A percentile compares a stretch with the other conserved stretches of the same genome.
Evolutionary conservation across 208 protist genomes (phyloP).

Genomic region (Crithidia acanthocephali): DNA sequence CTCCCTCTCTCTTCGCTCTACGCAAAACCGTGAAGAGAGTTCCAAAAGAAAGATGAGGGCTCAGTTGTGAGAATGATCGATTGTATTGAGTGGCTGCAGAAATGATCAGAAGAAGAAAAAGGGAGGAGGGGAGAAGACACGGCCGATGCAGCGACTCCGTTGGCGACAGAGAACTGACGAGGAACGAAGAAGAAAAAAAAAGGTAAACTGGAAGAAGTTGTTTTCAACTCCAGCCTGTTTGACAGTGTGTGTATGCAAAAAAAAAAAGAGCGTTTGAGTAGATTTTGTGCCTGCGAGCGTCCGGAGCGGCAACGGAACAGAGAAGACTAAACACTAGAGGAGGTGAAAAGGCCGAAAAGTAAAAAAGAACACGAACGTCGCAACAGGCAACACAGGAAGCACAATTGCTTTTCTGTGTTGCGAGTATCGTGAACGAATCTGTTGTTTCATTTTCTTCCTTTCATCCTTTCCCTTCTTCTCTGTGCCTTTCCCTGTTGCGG

Average conservation of each 20-base stretch:
- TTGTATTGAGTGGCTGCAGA: too few species aligned
- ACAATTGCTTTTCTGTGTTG: too few species aligned
- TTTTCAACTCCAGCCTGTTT: too few species aligned
- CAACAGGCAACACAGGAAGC: slow-evolving; percentile 6
- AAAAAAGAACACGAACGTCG: neutral
- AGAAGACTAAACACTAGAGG: slow-evolving; percentile 6
- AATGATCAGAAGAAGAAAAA: too few species aligned
- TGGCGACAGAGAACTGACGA: neutral
- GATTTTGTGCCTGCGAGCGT: slow-evolving; percentile 8
- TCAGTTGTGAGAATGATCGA: too few species aligned
- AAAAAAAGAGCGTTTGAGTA: slow-evolving; percentile 11
- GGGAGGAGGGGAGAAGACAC: too few species aligned
- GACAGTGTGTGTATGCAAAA: neutral
- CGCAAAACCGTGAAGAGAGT: too few species aligned
- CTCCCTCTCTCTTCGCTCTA: too few species aligned
- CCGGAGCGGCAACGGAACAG: neutral
- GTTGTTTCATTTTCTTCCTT: neutral
- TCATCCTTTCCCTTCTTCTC: neutral
- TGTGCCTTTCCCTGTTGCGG: neutral
- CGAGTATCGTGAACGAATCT: neutral
- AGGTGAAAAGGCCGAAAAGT: neutral
- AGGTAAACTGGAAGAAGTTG: too few species aligned
- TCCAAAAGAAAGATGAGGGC: too few species aligned
- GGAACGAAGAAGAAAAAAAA: slow-evolving; percentile 21
- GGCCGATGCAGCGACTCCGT: neutral